Evolutionary conservation across 2,329 filamentous ascomycete genomes (phyloP), one percentile per base, ranked within the genome.

Genomic region (Dothideomycetes sp.): DNA sequence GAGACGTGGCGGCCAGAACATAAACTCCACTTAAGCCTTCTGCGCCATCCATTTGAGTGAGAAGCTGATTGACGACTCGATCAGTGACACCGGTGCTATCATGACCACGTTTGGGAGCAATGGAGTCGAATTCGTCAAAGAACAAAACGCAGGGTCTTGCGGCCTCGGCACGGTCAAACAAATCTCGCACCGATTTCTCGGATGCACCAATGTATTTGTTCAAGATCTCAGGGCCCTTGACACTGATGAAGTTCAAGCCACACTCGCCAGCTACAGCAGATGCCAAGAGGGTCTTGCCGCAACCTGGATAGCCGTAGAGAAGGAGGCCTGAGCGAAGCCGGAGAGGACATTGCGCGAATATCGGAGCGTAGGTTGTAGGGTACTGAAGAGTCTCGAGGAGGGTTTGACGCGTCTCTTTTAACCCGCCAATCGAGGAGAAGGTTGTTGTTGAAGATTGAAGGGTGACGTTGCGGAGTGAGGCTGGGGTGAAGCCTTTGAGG

Each of bases 141-240:
- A 98, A 98, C 7, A 98, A 70, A 4, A 98, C 84, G 52, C 91
- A 96, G 0, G 93, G 93, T 44, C 82, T 79, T 4, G 91, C 91
- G 3, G 91, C 89, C 55, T 81, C 79, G 0, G 91, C 91, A 31
- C 91, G 77, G 56, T 94, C 89, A 54, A 98, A 98, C 1, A 98
- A 70, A 58, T 98, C 91, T 31, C 93, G 79, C 5, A 98, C 88
- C 45, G 80, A 87, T 69, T 98, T 98, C 55, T 98, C 91, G 19
- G 84, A 94, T 1, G 91, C 91, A 55, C 91, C 91, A 43, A 98
- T 98, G 60, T 98, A 98, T 64, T 98, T 98, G 70, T 98, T 98
- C 40, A 98, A 66, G 43, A 98, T 96, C 60, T 98, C 93, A 0
- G 91, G 91, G 0, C 91, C 91, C 64, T 98, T 98, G 54, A 98